phyloP scores from a whole-genome alignment of 2,329 filamentous ascomycete species.

The Xylariales sp. region DNA sequence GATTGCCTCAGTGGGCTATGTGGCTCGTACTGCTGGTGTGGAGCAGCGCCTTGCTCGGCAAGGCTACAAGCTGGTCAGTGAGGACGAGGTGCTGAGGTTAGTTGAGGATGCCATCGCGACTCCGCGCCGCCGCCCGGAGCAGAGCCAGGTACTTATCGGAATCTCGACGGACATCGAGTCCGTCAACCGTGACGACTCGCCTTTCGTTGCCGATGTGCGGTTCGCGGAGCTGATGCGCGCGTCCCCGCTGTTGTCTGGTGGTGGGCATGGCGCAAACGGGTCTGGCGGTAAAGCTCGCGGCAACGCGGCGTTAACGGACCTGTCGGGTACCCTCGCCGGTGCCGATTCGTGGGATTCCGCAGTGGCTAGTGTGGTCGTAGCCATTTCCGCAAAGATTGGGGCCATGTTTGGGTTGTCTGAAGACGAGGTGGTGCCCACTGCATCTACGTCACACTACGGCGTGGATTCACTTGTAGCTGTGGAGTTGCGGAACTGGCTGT shows the following conservation, averaged over 20 bases:
- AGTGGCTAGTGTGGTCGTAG: not conserved
- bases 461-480: constrained; percentile 17
- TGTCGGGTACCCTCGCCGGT: not conserved
- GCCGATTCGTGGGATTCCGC: not conserved
- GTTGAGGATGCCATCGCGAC: constrained; percentile 3
- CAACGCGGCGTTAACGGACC: not conserved
- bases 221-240: not conserved
- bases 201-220: constrained; percentile 7
- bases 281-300: not conserved
- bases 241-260: not conserved
- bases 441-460: constrained; percentile 9
- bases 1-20: not conserved
- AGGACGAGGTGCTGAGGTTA: constrained; percentile 2
- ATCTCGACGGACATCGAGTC: not conserved
- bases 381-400: constrained; percentile 8
- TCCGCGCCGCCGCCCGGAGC: not conserved
- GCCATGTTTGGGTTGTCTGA: constrained; percentile 12
- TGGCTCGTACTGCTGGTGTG: not conserved
- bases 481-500: constrained; percentile 15
- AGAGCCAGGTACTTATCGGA: not conserved
- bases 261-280: not conserved
- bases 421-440: constrained; percentile 9
- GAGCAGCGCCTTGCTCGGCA: not conserved
- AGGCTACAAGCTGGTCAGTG: constrained; percentile 1
- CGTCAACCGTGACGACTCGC: not conserved